phyloP scores from a whole-genome alignment of 2,329 filamentous ascomycete species.

The Aureobasidium sp. region DNA sequence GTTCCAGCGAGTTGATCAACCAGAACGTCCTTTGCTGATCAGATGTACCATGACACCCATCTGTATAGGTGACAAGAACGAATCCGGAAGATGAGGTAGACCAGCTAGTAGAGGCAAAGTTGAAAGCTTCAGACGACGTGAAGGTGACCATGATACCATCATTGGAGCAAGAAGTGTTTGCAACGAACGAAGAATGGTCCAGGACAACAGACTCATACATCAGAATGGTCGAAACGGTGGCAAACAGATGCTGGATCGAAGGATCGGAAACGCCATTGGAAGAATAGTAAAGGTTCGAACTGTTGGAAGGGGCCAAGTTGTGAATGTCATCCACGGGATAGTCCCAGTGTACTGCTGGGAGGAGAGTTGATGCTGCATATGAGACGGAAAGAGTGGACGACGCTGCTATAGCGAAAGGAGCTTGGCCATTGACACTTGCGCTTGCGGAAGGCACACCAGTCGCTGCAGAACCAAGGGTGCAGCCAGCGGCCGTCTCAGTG shows the following conservation, averaged over 20 bases:
- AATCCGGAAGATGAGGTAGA: background rate
- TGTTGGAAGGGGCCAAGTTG: background rate
- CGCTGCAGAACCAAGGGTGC: background rate
- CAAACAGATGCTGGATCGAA: background rate
- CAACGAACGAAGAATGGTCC: background rate
- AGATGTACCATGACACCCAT: background rate
- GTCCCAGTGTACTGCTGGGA: slow-evolving; percentile 6
- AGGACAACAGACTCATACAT: background rate
- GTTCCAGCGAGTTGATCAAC: background rate
- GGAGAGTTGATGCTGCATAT: background rate
- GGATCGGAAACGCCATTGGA: background rate
- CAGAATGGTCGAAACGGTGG: background rate
- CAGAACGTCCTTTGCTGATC: slow-evolving; percentile 5
- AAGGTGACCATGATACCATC: slow-evolving; percentile 7
- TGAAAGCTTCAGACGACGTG: background rate
- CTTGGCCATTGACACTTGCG: background rate
- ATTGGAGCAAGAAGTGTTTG: background rate
- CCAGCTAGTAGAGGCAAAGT: background rate
- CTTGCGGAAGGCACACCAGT: background rate
- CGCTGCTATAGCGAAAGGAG: background rate
- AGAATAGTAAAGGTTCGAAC: background rate
- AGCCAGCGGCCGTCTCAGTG: background rate
- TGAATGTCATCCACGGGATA: background rate
- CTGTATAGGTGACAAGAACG: background rate
- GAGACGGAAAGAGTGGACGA: background rate